A percentile compares a stretch with the other conserved stretches of the same genome.
phyloP scores from a whole-genome alignment of 306 rosid genomes.

The Vigna mungo region DNA sequence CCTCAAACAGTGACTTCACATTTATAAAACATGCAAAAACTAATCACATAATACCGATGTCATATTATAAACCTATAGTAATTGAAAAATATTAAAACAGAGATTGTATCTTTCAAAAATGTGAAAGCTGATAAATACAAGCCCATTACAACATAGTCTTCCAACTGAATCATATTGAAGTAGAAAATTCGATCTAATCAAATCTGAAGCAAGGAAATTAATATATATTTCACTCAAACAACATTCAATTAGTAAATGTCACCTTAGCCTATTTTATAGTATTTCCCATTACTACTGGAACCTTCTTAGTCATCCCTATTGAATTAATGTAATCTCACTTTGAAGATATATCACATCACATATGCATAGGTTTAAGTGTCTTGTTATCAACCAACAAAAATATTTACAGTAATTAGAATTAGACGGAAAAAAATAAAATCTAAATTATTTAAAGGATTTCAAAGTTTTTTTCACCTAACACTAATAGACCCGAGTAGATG shows the following conservation, averaged over 20 bases:
- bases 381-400: neutral
- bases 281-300: neutral
- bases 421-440: neutral
- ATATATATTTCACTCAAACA: neutral
- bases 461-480: neutral
- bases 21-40: constrained; percentile 4
- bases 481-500: neutral
- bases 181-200: constrained; percentile 1
- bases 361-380: neutral
- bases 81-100: constrained; percentile 6
- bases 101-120: constrained; percentile 21
- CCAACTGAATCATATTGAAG: constrained; percentile 7
- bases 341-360: constrained; percentile 3
- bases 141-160: neutral
- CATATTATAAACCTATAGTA: constrained; percentile 37
- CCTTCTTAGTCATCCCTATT: neutral
- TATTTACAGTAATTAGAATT: neutral
- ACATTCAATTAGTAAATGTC: neutral
- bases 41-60: neutral
- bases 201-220: neutral
- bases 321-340: neutral
- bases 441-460: neutral
- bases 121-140: constrained; percentile 19
- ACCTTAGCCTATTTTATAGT: neutral
- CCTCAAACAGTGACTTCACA: neutral